A percentile compares a stretch with the other conserved stretches of the same genome.
phyloP scores from a whole-genome alignment of 257 asterid genomes.

The Salvia hispanica region DNA sequence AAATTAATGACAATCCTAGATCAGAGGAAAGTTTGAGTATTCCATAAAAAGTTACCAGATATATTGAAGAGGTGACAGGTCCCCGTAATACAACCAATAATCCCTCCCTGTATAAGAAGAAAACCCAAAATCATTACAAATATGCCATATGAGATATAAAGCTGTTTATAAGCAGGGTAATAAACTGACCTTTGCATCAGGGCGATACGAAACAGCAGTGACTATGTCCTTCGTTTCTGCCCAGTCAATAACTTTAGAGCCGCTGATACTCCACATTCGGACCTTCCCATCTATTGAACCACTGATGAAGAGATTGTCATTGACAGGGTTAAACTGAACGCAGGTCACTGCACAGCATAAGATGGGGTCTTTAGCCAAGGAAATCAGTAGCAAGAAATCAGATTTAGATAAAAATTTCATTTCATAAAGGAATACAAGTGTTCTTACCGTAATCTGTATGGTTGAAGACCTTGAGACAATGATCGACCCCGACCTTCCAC shows the following conservation, averaged over 20 bases:
- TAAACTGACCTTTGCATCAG: constrained; percentile 77
- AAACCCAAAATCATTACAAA: constrained; percentile 13
- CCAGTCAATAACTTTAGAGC: constrained; percentile 86
- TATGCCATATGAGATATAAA: background rate
- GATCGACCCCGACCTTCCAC: constrained; percentile 81
- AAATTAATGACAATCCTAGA: background rate
- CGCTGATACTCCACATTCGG: constrained; percentile 73
- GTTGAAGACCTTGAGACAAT: constrained; percentile 68
- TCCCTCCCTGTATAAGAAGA: constrained; percentile 64
- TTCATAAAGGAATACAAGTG: constrained; percentile 2
- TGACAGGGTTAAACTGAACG: constrained; percentile 74
- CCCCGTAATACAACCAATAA: constrained; percentile 78
- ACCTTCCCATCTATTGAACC: constrained; percentile 97
- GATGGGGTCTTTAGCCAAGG: constrained; percentile 27
- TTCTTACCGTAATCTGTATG: constrained; percentile 80
- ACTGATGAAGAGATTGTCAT: constrained; percentile 77
- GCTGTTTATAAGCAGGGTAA: background rate
- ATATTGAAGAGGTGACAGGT: constrained; percentile 64
- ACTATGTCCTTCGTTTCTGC: constrained; percentile 77
- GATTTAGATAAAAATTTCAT: background rate
- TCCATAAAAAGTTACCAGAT: constrained; percentile 53
- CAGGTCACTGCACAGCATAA: constrained; percentile 73
- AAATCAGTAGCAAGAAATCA: constrained; percentile 23
- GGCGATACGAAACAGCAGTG: constrained; percentile 82
- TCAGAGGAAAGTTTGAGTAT: constrained; percentile 12